These are phyloP conservation scores for Pulveroboletus sp. DNA, from an alignment of 768 basidiomycete species.

Conservation along the genomic window DNA sequence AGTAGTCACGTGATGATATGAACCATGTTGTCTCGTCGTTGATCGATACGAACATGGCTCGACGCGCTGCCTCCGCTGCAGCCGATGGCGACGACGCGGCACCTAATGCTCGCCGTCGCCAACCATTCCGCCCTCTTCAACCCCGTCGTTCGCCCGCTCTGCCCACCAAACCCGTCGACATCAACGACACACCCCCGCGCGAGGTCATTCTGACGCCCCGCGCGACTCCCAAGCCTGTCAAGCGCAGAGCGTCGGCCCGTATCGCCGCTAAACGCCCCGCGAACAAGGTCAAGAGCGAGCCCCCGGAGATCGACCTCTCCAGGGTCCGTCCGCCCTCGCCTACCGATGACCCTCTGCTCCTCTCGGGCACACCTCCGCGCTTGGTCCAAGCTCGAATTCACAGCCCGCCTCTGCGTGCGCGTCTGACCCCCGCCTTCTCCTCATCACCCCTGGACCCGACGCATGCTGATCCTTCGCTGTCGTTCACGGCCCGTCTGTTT, in stretches of 20 bases:
- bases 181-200: slow-evolving; percentile 58
- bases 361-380: slow-evolving; percentile 45
- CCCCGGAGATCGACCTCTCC: slow-evolving; percentile 57
- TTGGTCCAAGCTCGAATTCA: too few relatives aligned
- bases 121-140: slow-evolving; percentile 21
- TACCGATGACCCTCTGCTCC: slow-evolving; percentile 68
- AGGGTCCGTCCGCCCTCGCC: slow-evolving; percentile 68
- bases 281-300: slow-evolving; percentile 53
- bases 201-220: slow-evolving; percentile 46
- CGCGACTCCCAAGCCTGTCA: slow-evolving; percentile 36
- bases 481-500: slow-evolving; percentile 23
- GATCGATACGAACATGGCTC: slow-evolving; percentile 20
- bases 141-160: slow-evolving; percentile 38
- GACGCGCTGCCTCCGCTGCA: slow-evolving; percentile 10
- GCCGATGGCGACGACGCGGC: slow-evolving; percentile 1
- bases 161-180: slow-evolving; percentile 30
- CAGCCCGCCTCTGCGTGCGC: slow-evolving; percentile 26
- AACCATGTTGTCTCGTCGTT: slow-evolving; percentile 5
- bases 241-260: slow-evolving; percentile 32
- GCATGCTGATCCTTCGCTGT: neutral
- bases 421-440: slow-evolving; percentile 36
- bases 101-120: slow-evolving; percentile 9
- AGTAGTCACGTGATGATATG: slow-evolving; percentile 9
- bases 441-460: slow-evolving; percentile 27
- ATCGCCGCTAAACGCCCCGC: slow-evolving; percentile 18